phyloP scores from a whole-genome alignment of 768 basidiomycete genomes.

The Lentinula boryana region DNA sequence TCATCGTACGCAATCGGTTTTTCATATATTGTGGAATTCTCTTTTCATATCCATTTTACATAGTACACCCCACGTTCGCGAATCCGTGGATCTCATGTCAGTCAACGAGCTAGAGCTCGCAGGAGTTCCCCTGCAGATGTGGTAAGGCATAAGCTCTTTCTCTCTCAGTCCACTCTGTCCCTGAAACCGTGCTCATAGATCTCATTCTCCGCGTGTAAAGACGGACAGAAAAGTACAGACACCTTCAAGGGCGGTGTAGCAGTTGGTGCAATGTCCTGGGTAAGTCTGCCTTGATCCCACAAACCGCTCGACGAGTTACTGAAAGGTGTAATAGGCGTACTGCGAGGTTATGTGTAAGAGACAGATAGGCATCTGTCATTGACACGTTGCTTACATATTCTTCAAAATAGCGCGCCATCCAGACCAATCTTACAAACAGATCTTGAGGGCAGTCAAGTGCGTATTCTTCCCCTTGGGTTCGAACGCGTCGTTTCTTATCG shows the following conservation, averaged over 20 bases:
- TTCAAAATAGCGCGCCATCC: constrained; percentile 27
- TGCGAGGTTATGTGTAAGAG: constrained; percentile 43
- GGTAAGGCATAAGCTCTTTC: constrained; percentile 21
- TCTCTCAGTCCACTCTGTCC: neutral
- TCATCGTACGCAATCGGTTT: constrained; percentile 24
- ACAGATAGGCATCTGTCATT: neutral
- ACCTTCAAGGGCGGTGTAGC: constrained; percentile 58
- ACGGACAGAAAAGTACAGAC: constrained; percentile 69
- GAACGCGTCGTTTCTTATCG: neutral
- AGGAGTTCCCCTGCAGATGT: constrained; percentile 72
- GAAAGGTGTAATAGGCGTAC: constrained; percentile 45
- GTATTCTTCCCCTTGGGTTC: constrained; percentile 5
- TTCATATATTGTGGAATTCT: neutral
- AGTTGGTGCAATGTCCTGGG: constrained; percentile 78
- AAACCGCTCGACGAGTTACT: neutral
- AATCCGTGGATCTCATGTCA: constrained; percentile 38
- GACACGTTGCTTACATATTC: neutral
- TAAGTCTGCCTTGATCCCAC: constrained; percentile 25
- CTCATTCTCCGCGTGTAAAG: constrained; percentile 67
- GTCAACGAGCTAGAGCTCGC: constrained; percentile 19
- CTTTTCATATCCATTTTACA: neutral
- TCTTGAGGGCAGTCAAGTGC: constrained; percentile 53
- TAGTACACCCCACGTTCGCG: constrained; percentile 60
- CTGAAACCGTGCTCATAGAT: constrained; percentile 33
- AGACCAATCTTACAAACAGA: constrained; percentile 57